Base-by-base conservation (phyloP, 768 basidiomycete genomes). In the Coprinellus aureogranulatus region DNA sequence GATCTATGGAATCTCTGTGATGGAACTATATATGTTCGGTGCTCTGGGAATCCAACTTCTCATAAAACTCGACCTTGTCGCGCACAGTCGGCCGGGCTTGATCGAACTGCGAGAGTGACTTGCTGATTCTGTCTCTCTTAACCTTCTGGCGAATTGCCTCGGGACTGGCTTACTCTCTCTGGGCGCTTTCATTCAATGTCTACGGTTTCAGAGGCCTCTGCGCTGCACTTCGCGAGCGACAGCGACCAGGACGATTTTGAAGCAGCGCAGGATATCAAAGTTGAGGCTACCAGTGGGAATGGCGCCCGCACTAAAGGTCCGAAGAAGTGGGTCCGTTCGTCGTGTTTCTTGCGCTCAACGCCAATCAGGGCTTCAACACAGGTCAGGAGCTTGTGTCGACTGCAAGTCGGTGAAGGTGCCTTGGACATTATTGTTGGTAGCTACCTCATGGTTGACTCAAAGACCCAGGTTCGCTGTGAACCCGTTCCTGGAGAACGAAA, bases 321-420 rank as follows among this genome's bases (percentile, higher is more conserved):
- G 5, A 52, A 52, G 50, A 39, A 8, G 50, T 52, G 16, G 2
- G 50, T 39, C 3, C 50, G 27, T 37, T 30, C n/a, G 12, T 39
- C 11, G n/a, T 34, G 18, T n/a, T 16, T 2, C 48, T 31, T 4
- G 25, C 9, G 22, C 48, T 49, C 25, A 31, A 27, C 25, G n/a
- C 3, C 5, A 23, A 8, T 8, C 18, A 23, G 6, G 8, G 23
- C 16, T 9, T 23, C 8, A 20, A 20, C 27, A 37, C 47, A 83
- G 82, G 31, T 72, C 77, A 53, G 79, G 81, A 25, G 83, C 82
- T 28, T 83, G 82, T 66, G 76, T 80, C 26, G 79, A 83, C 57
- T 84, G 83, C 68, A 83, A 84, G 67, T 79, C 80, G 5, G 73
- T 83, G 44, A 84, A 83, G 68, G 83, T 45, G 27, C 20, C 27